Base-by-base conservation (phyloP, 1,139 yeast species). In the Candida tropicalis region DNA sequence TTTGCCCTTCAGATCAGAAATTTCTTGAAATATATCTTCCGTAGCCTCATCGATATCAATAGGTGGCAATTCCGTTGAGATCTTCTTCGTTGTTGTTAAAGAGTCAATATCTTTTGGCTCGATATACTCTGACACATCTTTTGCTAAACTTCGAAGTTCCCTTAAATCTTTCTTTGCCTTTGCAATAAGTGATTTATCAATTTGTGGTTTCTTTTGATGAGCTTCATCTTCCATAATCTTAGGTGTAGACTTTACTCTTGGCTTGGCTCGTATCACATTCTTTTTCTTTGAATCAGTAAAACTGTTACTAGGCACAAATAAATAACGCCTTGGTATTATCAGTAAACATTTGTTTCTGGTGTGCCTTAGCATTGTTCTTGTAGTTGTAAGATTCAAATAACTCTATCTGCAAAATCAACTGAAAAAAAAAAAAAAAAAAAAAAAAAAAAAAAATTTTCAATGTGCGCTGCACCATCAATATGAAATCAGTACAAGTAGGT, bases 261-360 rank as follows among this genome's bases (percentile, higher is more conserved):
- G 34, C 18, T 27, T 22, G 13, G 24, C 11, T 11, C 32, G 23
- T 25, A 18, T 25, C 11, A 15, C n/a, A 11, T 18, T 35, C 18
- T 29, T 26, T 28, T 37, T 37, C 9, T n/a, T 18, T 20, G 24
- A 16, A 23, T 17, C 33, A 16, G 32, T 33, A 9, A 39, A 11
- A 33, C 41, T 39, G 23, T 27, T 39, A 18, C 41, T 39, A 3
- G 41, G 41, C 10, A 39, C 37, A 33, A 39, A 39, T 13, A 39
- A 26, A 22, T 3, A 32, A 5, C 41, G 37, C 10, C 11, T 31
- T 5, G 18, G 2, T n/a, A 31, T 15, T 38, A 29, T 15, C 4
- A 12, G 24, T 8, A 16, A 18, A 13, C 33, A 31, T 18, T 10
- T 31, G 15, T n/a, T 17, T 18, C 23, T 20, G 10, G 35, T 10